A percentile compares a stretch with the other conserved stretches of the same genome.
These are phyloP conservation scores for Aristolochia fimbriata DNA, from an alignment of 164 flowering plant genomes.

Conservation along the genomic window DNA sequence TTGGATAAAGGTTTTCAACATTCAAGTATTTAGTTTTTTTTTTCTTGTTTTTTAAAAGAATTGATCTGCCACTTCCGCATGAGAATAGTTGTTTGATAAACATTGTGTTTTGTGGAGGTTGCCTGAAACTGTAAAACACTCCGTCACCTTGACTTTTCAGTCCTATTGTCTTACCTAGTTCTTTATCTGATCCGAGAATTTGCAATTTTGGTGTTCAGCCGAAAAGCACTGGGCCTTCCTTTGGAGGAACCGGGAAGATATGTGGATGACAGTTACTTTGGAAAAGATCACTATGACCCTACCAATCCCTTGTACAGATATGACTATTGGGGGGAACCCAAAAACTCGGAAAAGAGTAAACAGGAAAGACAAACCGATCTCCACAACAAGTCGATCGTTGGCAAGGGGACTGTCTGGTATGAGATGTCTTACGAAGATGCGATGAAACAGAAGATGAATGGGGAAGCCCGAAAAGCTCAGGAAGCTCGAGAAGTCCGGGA, in stretches of 20 bases:
- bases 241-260: slow-evolving; percentile 87
- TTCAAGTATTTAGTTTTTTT: no score
- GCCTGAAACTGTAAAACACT: no score
- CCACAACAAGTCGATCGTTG: slow-evolving; percentile 75
- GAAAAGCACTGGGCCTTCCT: slow-evolving; percentile 83
- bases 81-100: no score
- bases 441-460: slow-evolving; percentile 40
- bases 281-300: slow-evolving; percentile 75
- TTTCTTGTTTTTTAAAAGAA: no score
- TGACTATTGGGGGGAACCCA: slow-evolving; percentile 98
- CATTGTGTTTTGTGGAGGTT: no score
- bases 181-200: no score
- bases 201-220: slow-evolving; percentile 29
- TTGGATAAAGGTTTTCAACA: no score
- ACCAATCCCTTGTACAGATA: slow-evolving; percentile 61
- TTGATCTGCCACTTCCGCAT: no score
- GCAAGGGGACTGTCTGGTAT: slow-evolving; percentile 73
- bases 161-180: no score
- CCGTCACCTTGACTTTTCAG: no score
- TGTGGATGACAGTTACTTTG: slow-evolving; percentile 46
- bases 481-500: slow-evolving; percentile 9
- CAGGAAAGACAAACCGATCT: slow-evolving; percentile 53
- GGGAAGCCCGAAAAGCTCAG: slow-evolving; percentile 36
- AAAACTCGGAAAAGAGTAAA: slow-evolving; percentile 81
- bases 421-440: slow-evolving; percentile 86